A percentile compares a stretch with the other conserved stretches of the same genome.
phyloP scores from a whole-genome alignment of 805 yeast genomes.

The Wickerhamiella bombiphila region DNA sequence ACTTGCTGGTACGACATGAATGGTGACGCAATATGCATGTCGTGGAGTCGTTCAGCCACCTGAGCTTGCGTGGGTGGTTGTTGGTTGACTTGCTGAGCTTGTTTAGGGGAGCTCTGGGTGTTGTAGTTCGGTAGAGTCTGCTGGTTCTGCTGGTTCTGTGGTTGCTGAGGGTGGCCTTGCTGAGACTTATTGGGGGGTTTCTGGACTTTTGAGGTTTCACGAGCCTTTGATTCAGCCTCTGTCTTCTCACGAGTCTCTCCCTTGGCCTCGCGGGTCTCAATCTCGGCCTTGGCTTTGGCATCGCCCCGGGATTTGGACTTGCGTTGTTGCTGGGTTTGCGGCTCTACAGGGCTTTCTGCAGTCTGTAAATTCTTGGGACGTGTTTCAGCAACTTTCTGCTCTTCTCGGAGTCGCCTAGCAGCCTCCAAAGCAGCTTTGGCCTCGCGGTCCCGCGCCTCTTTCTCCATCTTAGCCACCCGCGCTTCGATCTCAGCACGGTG shows the following conservation, averaged over 20 bases:
- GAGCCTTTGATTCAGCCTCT: too few species aligned
- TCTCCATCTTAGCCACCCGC: slow-evolving; percentile 20
- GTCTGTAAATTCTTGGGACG: too few species aligned
- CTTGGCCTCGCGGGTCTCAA: slow-evolving; percentile 9
- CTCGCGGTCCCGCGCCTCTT: slow-evolving; percentile 14
- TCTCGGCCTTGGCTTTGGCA: slow-evolving; percentile 17
- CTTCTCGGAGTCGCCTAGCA: too few species aligned
- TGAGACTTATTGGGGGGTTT: slow-evolving; percentile 3
- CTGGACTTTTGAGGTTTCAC: slow-evolving; percentile 1
- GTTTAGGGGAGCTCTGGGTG: too few species aligned
- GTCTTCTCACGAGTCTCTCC: slow-evolving; percentile 3
- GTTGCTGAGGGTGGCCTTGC: background rate
- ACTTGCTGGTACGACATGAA: too few species aligned
- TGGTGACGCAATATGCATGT: too few species aligned
- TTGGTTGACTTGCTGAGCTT: too few species aligned
- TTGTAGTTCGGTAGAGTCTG: slow-evolving; percentile 11
- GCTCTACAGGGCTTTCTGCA: slow-evolving; percentile 7
- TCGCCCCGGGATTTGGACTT: slow-evolving; percentile 19
- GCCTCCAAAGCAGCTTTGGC: background rate
- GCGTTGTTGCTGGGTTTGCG: slow-evolving; percentile 7
- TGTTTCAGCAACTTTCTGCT: slow-evolving; percentile 18
- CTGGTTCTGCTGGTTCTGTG: background rate
- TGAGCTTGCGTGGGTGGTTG: too few species aligned
- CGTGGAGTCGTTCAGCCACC: too few species aligned
- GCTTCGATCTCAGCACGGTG: slow-evolving; percentile 21